Percentiles rank a stretch among this genome's conserved stretches.
These are phyloP conservation scores for Solanum paucissectum DNA, from an alignment of 257 asterid genomes.

Conservation along the genomic window DNA sequence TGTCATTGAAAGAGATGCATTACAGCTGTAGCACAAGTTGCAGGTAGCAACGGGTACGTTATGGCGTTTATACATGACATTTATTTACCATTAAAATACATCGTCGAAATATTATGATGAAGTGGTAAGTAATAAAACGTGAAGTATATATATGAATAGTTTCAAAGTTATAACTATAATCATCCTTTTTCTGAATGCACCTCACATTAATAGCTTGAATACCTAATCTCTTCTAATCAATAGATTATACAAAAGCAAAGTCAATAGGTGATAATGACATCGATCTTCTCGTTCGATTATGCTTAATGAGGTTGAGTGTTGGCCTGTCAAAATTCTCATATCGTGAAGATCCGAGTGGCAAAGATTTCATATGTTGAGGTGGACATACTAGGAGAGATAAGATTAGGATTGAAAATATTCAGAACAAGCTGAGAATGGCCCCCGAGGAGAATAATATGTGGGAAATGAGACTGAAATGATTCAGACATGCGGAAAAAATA, in stretches of 20 bases:
- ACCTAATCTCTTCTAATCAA: neutral
- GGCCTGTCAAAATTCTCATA: neutral
- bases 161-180: neutral
- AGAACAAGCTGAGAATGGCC: rapidly evolving
- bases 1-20: neutral
- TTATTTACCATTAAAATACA: neutral
- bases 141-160: neutral
- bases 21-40: neutral
- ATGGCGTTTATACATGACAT: neutral
- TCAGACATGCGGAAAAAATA: neutral
- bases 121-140: neutral
- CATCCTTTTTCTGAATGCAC: neutral
- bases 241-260: neutral
- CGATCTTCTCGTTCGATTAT: neutral
- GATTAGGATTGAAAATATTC: neutral
- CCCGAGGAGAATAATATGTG: rapidly evolving
- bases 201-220: neutral
- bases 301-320: neutral
- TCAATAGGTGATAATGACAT: neutral
- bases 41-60: neutral
- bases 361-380: neutral
- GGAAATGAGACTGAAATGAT: rapidly evolving
- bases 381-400: neutral
- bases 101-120: neutral
- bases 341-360: neutral